Evolutionary conservation across 2,329 filamentous ascomycete species (phyloP), one percentile per base, ranked within the genome.

Genomic region (Rutstroemia sydowiana): DNA sequence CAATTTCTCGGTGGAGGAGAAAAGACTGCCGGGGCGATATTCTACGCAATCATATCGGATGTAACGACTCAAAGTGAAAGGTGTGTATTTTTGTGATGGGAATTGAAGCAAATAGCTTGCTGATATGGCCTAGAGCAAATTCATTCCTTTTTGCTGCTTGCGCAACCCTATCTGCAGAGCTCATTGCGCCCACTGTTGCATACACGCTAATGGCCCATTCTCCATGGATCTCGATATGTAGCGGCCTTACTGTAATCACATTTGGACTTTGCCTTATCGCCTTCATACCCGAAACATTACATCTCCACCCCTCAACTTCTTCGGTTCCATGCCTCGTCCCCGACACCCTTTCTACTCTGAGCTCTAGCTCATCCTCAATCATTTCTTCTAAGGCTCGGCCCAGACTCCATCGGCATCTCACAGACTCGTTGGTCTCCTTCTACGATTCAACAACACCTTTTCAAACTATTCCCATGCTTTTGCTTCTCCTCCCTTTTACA

Each of bases 31-130:
- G 28, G 50, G 0, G 67, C 68, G 28, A 60, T 63, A 5, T 55
- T 71, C 18, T 65, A 61, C 34, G 67, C 68, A 18, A 69, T 71
- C 39, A 59, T 65, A 6, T 66, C 65, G 13, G 70, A 72, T 55
- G 58, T 72, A 14, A 63, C 68, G 0, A 63, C 66, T 1, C 67
- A 70, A 32, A 65, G 64, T 6, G 62, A 65, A 30, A 68, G 69
- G 70, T 70, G 55, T 31, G 59, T 8, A 1, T 26, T 5, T 6
- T 18, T 2, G 13, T 11, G 2, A 5, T 31, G 3, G 6, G 3
- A 3, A 26, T 26, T 8, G 8, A 26, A 26, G 4, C 23, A 8
- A 11, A 28, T 42, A 16, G 45, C 48, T 48, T 5, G 21, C 36
- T 52, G n/a, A 36, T 44, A 41, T n/a, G 16, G 6, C 37, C 31